Evolutionary conservation across 176 grass and related monocot genomes (phyloP).

Genomic region (Guadua angustifolia): DNA sequence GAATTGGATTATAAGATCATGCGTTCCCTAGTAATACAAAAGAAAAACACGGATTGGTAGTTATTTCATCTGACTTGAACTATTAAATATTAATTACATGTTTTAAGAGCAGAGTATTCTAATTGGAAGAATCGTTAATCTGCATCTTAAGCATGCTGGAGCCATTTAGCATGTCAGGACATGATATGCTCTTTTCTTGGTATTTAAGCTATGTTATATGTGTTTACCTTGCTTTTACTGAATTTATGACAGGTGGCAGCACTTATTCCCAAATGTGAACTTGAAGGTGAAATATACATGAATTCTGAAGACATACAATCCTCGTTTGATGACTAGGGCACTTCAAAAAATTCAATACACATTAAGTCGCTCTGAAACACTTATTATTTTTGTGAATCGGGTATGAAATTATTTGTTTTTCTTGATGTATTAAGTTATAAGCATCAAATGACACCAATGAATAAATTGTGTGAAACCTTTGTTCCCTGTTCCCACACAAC

Average conservation of each 20-base stretch:
- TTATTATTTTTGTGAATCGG: constrained; percentile 96
- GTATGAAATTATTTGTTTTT: constrained; percentile 44
- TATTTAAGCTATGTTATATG: constrained; percentile 21
- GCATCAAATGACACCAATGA: not conserved
- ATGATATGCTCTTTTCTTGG: not conserved
- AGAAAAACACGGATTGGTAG: not conserved
- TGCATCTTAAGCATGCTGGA: not conserved
- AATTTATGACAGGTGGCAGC: constrained; percentile 79
- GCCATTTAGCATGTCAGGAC: not conserved
- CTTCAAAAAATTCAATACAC: constrained; percentile 91
- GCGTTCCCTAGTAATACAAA: constrained; percentile 1
- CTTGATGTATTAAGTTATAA: not conserved
- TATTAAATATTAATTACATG: not conserved
- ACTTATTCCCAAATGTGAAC: constrained; percentile 78
- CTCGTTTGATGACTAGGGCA: constrained; percentile 76
- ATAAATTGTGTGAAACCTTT: not conserved
- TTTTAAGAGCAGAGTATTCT: not conserved
- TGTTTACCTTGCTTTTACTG: constrained; percentile 45
- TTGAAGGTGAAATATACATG: constrained; percentile 61
- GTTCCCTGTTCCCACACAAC: not conserved
- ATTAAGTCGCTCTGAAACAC: constrained; percentile 66
- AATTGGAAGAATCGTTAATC: not conserved
- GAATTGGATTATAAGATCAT: constrained; percentile 24
- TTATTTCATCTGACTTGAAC: not conserved
- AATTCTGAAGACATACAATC: constrained; percentile 72